Conservation (phyloP, 495 filamentous ascomycete genomes). For the Penicillium herquei region DNA sequence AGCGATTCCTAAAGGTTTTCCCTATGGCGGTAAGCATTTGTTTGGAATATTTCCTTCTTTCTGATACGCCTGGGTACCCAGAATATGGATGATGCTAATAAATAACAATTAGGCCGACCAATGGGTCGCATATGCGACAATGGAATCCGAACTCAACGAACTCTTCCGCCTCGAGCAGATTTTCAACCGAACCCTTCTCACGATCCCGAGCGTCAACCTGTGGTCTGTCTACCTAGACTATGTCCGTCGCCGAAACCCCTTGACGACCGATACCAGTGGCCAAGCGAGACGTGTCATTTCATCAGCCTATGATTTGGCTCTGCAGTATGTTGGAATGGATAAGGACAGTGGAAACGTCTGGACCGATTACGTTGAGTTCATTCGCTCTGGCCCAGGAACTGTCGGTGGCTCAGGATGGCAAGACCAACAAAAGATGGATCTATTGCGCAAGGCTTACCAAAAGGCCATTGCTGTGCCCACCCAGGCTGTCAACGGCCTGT, state of each 20-base stretch:
- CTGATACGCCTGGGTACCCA: background rate
- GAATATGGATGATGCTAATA: constrained; percentile 6
- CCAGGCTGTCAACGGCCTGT: constrained; percentile 72
- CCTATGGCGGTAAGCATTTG: constrained; percentile 76
- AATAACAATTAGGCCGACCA: constrained; percentile 67
- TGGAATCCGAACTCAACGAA: constrained; percentile 84
- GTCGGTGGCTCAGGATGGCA: constrained; percentile 88
- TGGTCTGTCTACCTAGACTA: constrained; percentile 96
- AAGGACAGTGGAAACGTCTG: constrained; percentile 88
- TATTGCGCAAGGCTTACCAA: constrained; percentile 86
- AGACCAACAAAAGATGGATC: constrained; percentile 96
- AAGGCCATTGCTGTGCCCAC: constrained; percentile 82
- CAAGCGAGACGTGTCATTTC: constrained; percentile 71
- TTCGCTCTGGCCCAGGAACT: constrained; percentile 79
- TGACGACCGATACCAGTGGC: constrained; percentile 75
- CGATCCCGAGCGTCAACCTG: constrained; percentile 74
- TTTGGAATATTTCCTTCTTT: background rate
- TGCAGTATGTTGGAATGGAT: constrained; percentile 88
- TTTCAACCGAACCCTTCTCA: constrained; percentile 70
- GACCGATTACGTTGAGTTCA: constrained; percentile 89
- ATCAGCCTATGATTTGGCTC: constrained; percentile 84
- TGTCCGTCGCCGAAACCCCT: constrained; percentile 83
- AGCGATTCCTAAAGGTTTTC: constrained; percentile 82
- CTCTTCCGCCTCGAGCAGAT: constrained; percentile 74
- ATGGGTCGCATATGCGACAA: constrained; percentile 80